Evolutionary conservation across 208 protist genomes (phyloP).

Genomic region (Wallacemonas rigidus): DNA sequence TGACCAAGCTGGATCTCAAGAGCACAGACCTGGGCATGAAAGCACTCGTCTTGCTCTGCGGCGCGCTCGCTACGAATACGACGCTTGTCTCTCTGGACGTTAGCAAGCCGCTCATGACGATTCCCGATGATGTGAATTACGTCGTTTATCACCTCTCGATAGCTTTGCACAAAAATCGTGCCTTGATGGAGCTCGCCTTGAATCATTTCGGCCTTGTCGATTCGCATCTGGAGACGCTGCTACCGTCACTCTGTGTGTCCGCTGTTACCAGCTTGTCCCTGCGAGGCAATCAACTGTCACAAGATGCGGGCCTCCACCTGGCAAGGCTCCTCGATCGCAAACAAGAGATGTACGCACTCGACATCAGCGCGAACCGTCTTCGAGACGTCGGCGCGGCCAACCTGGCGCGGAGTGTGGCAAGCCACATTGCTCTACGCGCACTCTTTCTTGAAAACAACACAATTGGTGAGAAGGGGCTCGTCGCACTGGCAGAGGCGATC

Average conservation of each 20-base stretch:
- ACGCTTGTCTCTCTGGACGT: slow-evolving; percentile 61
- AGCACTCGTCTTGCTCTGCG: slow-evolving; percentile 51
- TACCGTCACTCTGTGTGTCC: slow-evolving; percentile 50
- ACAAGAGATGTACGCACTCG: slow-evolving; percentile 55
- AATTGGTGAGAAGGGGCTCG: slow-evolving; percentile 59
- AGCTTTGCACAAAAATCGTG: slow-evolving; percentile 46
- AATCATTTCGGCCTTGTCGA: slow-evolving; percentile 64
- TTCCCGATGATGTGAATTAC: slow-evolving; percentile 64
- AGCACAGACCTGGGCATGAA: slow-evolving; percentile 58
- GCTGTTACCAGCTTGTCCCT: slow-evolving; percentile 46
- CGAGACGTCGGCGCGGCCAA: slow-evolving; percentile 53
- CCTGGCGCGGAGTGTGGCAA: slow-evolving; percentile 39
- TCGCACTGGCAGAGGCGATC: slow-evolving; percentile 39
- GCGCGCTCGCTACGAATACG: slow-evolving; percentile 39
- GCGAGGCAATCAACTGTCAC: slow-evolving; percentile 72
- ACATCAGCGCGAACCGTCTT: slow-evolving; percentile 67
- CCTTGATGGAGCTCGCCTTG: slow-evolving; percentile 48
- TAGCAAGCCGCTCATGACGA: slow-evolving; percentile 56
- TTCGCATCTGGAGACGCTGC: slow-evolving; percentile 37
- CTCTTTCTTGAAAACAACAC: slow-evolving; percentile 54
- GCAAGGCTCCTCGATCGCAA: slow-evolving; percentile 52
- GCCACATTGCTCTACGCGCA: slow-evolving; percentile 40
- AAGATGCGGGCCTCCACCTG: slow-evolving; percentile 56
- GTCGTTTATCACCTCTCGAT: slow-evolving; percentile 66
- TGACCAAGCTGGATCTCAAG: slow-evolving; percentile 59